phyloP scores from a whole-genome alignment of 352 stramenopile genomes.

The Albugo candida region DNA sequence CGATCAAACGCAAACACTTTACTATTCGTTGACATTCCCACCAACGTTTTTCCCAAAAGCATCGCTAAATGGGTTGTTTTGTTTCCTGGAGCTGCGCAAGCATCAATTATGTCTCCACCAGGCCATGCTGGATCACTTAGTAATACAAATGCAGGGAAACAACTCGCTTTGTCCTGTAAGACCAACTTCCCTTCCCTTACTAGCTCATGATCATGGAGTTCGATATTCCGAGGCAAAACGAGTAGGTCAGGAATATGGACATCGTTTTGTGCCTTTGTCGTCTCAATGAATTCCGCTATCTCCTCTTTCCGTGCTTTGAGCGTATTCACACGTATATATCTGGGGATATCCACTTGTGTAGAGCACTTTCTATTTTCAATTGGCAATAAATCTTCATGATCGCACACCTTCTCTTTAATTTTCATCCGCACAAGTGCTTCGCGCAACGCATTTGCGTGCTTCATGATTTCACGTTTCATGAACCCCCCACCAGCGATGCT shows the following conservation, averaged over 20 bases:
- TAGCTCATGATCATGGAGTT: constrained; percentile 68
- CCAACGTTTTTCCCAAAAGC: constrained; percentile 26
- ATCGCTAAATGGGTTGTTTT: constrained; percentile 96
- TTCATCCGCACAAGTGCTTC: constrained; percentile 60
- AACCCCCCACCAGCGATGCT: constrained; percentile 67
- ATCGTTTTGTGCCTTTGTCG: constrained; percentile 54
- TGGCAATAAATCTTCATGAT: constrained; percentile 57
- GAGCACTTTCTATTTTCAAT: constrained; percentile 41
- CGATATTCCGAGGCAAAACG: constrained; percentile 73
- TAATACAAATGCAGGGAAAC: constrained; percentile 91
- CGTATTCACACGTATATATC: constrained; percentile 90
- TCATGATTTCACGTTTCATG: constrained; percentile 74
- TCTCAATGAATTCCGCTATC: constrained; percentile 19
- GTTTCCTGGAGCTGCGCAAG: constrained; percentile 94
- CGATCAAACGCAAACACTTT: constrained; percentile 92
- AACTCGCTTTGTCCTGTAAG: constrained; percentile 95
- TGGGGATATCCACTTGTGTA: constrained; percentile 36
- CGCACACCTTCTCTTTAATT: constrained; percentile 56
- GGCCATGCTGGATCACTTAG: constrained; percentile 45
- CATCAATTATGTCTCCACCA: constrained; percentile 86
- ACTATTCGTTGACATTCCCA: constrained; percentile 13
- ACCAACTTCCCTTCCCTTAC: constrained; percentile 78
- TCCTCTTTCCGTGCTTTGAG: constrained; percentile 36
- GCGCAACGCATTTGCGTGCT: constrained; percentile 51
- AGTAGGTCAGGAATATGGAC: constrained; percentile 80